Conservation (phyloP, 768 basidiomycete species). For the Suillus variegatus region DNA sequence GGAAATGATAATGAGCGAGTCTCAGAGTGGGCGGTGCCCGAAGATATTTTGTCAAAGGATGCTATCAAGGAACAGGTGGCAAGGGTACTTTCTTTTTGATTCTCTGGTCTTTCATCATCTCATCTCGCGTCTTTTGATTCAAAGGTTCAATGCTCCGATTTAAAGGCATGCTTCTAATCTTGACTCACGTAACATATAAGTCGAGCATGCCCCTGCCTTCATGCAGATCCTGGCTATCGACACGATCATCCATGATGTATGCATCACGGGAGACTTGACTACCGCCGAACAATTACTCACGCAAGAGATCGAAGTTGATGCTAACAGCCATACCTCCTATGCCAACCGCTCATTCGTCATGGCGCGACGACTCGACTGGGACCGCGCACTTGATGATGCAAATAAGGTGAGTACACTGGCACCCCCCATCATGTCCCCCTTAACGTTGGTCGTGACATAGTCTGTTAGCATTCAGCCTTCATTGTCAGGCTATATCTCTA, state of each 20-base stretch:
- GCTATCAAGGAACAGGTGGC: not conserved
- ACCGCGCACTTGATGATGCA: not conserved
- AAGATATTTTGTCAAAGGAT: not conserved
- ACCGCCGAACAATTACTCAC: not conserved
- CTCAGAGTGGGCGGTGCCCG: not conserved
- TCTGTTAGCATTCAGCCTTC: not conserved
- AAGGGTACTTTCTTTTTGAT: not conserved
- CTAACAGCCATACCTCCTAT: not conserved
- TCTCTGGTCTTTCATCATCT: not conserved
- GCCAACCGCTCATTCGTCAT: not conserved
- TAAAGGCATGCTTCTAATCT: not conserved
- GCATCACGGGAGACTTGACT: not conserved
- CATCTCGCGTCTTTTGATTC: not conserved
- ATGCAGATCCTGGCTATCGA: not conserved
- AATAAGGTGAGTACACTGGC: not conserved
- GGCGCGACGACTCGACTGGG: not conserved
- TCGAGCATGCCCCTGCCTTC: not conserved
- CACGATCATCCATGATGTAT: not conserved
- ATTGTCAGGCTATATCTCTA: not conserved
- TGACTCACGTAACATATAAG: not conserved
- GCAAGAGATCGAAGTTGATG: not conserved
- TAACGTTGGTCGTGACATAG: not conserved
- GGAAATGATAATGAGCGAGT: not conserved
- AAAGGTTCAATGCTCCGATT: not conserved
- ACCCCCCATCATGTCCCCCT: not conserved